phyloP scores from a whole-genome alignment of 768 basidiomycete species.

The Russula earlei region DNA sequence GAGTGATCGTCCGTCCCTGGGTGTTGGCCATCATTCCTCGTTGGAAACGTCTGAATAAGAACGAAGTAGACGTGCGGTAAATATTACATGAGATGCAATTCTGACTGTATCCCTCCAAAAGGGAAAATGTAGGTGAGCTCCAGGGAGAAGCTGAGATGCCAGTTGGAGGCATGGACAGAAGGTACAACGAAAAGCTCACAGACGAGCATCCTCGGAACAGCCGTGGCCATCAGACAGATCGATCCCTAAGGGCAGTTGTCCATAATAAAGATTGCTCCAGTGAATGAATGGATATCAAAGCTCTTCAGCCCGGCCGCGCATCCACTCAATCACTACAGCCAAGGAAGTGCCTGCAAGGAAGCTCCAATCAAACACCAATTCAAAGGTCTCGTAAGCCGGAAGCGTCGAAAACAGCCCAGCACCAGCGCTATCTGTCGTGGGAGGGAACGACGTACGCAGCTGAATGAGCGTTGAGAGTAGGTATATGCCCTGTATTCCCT shows the following conservation, averaged over 20 bases:
- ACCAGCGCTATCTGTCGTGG: slow-evolving; percentile 30
- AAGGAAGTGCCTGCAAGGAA: slow-evolving; percentile 52
- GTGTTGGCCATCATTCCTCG: too few species aligned
- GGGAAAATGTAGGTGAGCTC: background rate
- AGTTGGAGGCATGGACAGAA: background rate
- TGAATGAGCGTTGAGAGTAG: slow-evolving; percentile 77
- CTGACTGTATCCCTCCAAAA: background rate
- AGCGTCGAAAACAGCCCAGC: slow-evolving; percentile 61
- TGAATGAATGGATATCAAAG: background rate
- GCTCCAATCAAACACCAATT: slow-evolving; percentile 62
- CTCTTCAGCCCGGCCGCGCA: slow-evolving; percentile 12
- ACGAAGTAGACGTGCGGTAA: too few species aligned
- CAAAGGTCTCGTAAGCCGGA: slow-evolving; percentile 66
- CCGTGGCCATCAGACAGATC: background rate
- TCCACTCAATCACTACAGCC: slow-evolving; percentile 47
- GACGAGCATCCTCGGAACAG: background rate
- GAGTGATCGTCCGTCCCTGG: too few species aligned
- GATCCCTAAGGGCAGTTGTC: background rate
- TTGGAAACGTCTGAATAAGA: too few species aligned
- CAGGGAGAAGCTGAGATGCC: too few species aligned
- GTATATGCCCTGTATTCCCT: slow-evolving; percentile 55
- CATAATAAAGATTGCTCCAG: background rate
- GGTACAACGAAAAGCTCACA: background rate
- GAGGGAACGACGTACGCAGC: slow-evolving; percentile 72
- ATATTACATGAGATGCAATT: too few species aligned